These are phyloP conservation scores for Lipomyces chichibuensis DNA, from an alignment of 805 yeast genomes.

Conservation along the genomic window DNA sequence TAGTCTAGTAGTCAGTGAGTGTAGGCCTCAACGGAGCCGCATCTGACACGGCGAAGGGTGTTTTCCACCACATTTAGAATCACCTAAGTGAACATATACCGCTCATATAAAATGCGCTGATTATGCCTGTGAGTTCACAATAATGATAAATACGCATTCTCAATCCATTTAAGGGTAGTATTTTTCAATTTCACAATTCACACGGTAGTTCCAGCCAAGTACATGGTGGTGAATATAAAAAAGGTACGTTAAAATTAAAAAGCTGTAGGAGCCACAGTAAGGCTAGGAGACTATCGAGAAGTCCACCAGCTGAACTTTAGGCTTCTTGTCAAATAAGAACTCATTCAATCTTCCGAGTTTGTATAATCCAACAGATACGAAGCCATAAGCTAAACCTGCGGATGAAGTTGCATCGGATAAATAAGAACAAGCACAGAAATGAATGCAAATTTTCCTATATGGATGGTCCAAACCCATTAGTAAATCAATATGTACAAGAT, in stretches of 20 bases:
- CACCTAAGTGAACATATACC: too few species aligned
- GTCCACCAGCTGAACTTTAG: conserved; percentile 27
- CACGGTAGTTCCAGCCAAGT: not conserved
- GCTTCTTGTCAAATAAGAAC: conserved; percentile 1
- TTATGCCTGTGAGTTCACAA: too few species aligned
- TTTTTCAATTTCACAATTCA: too few species aligned
- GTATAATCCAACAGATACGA: conserved; percentile 30
- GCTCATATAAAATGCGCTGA: too few species aligned
- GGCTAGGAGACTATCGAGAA: conserved; percentile 11
- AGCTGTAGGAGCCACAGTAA: conserved; percentile 21
- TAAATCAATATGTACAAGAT: not conserved
- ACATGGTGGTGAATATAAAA: not conserved
- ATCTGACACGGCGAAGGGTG: too few species aligned
- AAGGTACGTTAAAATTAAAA: not conserved
- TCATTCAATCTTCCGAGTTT: conserved; percentile 25
- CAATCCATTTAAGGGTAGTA: not conserved
- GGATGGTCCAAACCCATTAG: not conserved
- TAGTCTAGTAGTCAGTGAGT: too few species aligned
- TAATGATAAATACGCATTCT: not conserved
- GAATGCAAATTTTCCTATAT: not conserved
- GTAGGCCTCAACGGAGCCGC: too few species aligned
- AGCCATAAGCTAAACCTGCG: conserved; percentile 9
- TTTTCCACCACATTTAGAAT: too few species aligned
- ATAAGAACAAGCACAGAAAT: not conserved
- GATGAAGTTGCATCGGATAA: conserved; percentile 30